A percentile compares a stretch with the other conserved stretches of the same genome.
Conservation (phyloP, 2,329 filamentous ascomycete genomes). For the Epichloe sp. region DNA sequence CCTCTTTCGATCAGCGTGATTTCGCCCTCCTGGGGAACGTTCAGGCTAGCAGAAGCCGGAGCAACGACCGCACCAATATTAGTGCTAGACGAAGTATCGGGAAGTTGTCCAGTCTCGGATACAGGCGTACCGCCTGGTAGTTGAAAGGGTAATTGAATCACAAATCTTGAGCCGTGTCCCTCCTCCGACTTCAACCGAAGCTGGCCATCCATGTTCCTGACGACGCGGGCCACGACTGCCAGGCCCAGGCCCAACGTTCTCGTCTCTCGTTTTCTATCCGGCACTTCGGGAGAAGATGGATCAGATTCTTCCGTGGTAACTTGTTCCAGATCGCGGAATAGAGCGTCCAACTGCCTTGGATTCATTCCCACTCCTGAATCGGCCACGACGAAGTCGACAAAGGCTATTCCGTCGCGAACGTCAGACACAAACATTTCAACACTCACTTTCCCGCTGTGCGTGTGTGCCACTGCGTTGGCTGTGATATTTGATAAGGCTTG, state of each 20-base stretch:
- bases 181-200: slow-evolving; percentile 72
- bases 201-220: slow-evolving; percentile 86
- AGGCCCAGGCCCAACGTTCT: slow-evolving; percentile 64
- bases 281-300: slow-evolving; percentile 11
- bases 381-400: slow-evolving; percentile 60
- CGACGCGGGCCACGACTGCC: slow-evolving; percentile 74
- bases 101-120: slow-evolving; percentile 6
- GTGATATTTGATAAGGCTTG: slow-evolving; percentile 74
- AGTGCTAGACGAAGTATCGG: slow-evolving; percentile 3
- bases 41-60: slow-evolving; percentile 13
- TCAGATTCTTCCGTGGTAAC: slow-evolving; percentile 34
- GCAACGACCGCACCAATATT: slow-evolving; percentile 6
- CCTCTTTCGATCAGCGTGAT: slow-evolving; percentile 46
- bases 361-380: slow-evolving; percentile 68
- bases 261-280: slow-evolving; percentile 17
- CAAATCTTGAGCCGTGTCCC: slow-evolving; percentile 70
- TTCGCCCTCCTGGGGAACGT: slow-evolving; percentile 32
- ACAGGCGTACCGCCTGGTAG: slow-evolving; percentile 33
- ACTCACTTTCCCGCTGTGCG: slow-evolving; percentile 50
- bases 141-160: slow-evolving; percentile 65
- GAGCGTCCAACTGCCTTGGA: slow-evolving; percentile 41
- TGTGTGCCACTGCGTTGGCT: slow-evolving; percentile 76
- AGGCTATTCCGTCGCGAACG: slow-evolving; percentile 37
- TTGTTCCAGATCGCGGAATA: slow-evolving; percentile 47
- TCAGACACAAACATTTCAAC: slow-evolving; percentile 56